phyloP scores from a whole-genome alignment of 768 basidiomycete genomes.

The Symmetrospora coprosmae region DNA sequence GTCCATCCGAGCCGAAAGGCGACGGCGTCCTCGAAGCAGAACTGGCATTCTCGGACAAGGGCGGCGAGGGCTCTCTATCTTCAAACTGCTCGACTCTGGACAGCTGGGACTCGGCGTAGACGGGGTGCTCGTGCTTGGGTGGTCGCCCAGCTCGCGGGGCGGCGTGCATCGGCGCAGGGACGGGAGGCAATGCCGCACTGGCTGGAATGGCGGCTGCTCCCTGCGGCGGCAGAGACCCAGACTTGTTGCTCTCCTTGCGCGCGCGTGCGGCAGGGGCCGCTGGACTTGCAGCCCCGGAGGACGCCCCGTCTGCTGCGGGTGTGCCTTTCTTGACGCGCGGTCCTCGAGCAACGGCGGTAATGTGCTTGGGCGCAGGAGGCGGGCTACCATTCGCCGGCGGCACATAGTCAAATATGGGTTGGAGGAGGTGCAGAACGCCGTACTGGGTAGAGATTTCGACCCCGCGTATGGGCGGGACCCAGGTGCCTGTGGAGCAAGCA shows the following conservation, averaged over 20 bases:
- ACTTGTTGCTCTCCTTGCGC: too few species aligned
- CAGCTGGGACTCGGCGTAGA: not conserved
- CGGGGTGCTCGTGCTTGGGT: not conserved
- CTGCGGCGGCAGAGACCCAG: too few species aligned
- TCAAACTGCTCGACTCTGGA: conserved; percentile 46
- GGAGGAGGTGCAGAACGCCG: conserved; percentile 69
- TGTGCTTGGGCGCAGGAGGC: conserved; percentile 83
- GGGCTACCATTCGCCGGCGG: conserved; percentile 70
- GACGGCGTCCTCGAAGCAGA: conserved; percentile 90
- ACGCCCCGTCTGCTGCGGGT: conserved; percentile 20
- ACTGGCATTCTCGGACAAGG: conserved; percentile 58
- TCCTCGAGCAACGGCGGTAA: conserved; percentile 52
- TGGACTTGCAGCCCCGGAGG: conserved; percentile 14
- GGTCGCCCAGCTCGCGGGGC: too few species aligned
- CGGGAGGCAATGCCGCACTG: not conserved
- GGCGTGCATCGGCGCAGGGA: not conserved
- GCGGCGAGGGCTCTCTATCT: conserved; percentile 78
- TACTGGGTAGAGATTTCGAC: conserved; percentile 76
- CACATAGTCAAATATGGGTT: conserved; percentile 87
- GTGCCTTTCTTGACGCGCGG: conserved; percentile 28
- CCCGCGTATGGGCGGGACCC: conserved; percentile 91
- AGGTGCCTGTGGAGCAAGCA: conserved; percentile 54
- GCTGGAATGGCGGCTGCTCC: too few species aligned
- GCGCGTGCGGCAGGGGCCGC: not conserved
- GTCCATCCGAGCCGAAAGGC: conserved; percentile 45